Evolutionary conservation across 1,284 basidiomycete genomes (phyloP), one percentile per base, ranked within the genome.

Genomic region (Ustilago curta): DNA sequence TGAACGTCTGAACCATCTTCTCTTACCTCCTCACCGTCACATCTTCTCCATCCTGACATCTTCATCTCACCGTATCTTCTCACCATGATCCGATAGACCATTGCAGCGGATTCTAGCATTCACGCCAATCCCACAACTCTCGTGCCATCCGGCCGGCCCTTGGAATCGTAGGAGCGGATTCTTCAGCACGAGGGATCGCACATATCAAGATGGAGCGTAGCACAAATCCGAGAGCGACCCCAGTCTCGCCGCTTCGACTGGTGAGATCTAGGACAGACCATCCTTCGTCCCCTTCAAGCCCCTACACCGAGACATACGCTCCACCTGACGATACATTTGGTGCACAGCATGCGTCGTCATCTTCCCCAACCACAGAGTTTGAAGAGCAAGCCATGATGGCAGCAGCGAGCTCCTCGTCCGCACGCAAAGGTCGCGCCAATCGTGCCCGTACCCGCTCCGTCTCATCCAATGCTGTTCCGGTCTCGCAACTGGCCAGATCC

Each of bases 391-490:
- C 59, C 2, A 59, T 39, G 4, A 57, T 59, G 21, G 58, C 59
- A 8, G 56, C 62, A 37, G 40, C 57, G 3, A 65, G 51, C 37
- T 75, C 66, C 12, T 61, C 67, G 2, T 70, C 72, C 3, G 53
- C 67, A 12, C 58, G 67, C 16, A 70, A 66, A 45, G 68, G 59
- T n/a, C 53, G 56, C 7, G 50, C 50, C 27, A 56, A 52, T 12
- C 68, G 68, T 1, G 60, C 61, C 16, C 68, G 73, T 3, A 49
- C 68, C n/a, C 68, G 73, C 31, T 76, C 73, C 45, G 64, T 76
- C 25, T 76, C 72, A 14, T 75, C 73, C 37, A 58, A 68, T 37
- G 64, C 63, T 23, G 40, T 76, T 4, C 68, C 68, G 4, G 57
- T 71, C 39, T 56, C 69, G 8, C 68, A 71, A 19, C 43, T 71